Conservation (phyloP, 2,329 filamentous ascomycete genomes). For the Xenoacremonium recifei region DNA sequence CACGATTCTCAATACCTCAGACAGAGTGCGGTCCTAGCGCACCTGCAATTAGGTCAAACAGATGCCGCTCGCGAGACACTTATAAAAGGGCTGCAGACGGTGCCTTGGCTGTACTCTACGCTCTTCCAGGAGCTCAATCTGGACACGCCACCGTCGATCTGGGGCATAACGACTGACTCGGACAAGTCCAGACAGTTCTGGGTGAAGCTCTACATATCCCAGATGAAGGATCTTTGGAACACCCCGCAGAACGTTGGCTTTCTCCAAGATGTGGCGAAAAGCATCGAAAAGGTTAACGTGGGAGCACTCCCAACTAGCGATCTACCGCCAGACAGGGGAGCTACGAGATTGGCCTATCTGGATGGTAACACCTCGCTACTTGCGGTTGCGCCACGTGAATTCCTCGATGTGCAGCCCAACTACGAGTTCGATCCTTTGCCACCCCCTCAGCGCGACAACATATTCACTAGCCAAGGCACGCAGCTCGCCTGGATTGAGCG, state of each 20-base stretch:
- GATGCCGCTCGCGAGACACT: constrained; percentile 65
- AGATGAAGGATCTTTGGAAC: constrained; percentile 84
- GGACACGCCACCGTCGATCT: constrained; percentile 75
- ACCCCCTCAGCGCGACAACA: constrained; percentile 56
- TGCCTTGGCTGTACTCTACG: constrained; percentile 82
- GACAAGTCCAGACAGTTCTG: constrained; percentile 65
- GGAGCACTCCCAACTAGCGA: constrained; percentile 38
- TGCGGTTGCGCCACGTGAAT: constrained; percentile 61
- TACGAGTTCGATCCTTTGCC: constrained; percentile 82
- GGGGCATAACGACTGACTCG: constrained; percentile 70
- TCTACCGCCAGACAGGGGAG: constrained; percentile 41
- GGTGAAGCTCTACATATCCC: constrained; percentile 71
- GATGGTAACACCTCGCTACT: constrained; percentile 73
- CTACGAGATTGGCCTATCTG: constrained; percentile 76
- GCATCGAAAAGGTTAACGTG: constrained; percentile 43
- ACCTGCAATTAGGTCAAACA: constrained; percentile 66
- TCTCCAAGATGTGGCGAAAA: constrained; percentile 67
- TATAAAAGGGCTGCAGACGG: constrained; percentile 63
- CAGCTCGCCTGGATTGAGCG: constrained; percentile 40
- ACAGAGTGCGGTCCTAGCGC: constrained; percentile 75
- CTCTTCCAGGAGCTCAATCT: constrained; percentile 80
- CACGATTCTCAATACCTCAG: constrained; percentile 63
- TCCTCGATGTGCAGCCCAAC: constrained; percentile 64
- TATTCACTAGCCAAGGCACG: constrained; percentile 45
- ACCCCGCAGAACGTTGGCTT: constrained; percentile 68